Conservation (phyloP, 148 eudicot genomes). For the Camellia japonica region DNA sequence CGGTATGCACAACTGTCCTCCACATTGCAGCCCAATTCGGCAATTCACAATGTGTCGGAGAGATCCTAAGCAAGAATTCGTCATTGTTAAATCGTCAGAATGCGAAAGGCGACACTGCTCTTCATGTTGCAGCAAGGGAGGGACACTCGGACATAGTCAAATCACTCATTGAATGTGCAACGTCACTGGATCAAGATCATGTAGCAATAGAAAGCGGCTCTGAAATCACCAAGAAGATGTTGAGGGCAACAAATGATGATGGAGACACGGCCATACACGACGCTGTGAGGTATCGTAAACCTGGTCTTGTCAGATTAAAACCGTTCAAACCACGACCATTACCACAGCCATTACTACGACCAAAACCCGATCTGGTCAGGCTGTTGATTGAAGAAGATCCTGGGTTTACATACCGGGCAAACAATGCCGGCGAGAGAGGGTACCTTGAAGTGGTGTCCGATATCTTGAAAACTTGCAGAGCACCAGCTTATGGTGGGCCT, state of each 20-base stretch:
- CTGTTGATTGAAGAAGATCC: no score
- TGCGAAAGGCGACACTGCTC: not conserved
- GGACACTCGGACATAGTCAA: not conserved
- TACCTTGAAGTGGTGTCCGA: no score
- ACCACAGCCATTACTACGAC: no score
- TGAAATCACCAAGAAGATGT: slow-evolving; percentile 14
- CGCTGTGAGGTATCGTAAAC: slow-evolving; percentile 11
- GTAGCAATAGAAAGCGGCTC: slow-evolving; percentile 12
- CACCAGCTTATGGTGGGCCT: no score
- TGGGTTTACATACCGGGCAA: no score
- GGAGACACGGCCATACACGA: slow-evolving; percentile 11
- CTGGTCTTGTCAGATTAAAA: not conserved
- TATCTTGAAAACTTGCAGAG: no score
- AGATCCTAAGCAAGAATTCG: not conserved
- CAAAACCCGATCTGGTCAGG: no score
- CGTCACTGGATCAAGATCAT: not conserved
- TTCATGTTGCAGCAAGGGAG: slow-evolving; percentile 12
- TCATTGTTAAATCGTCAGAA: not conserved
- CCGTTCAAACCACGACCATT: no score
- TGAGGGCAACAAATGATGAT: not conserved
- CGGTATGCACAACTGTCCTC: no score
- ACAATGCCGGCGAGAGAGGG: no score
- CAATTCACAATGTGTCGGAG: not conserved
- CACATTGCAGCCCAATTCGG: slow-evolving; percentile 17
- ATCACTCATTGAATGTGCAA: slow-evolving; percentile 8